A percentile compares a stretch with the other conserved stretches of the same genome.
These are phyloP conservation scores for Globisporangium alternatum DNA, from an alignment of 352 stramenopile genomes.

Conservation along the genomic window DNA sequence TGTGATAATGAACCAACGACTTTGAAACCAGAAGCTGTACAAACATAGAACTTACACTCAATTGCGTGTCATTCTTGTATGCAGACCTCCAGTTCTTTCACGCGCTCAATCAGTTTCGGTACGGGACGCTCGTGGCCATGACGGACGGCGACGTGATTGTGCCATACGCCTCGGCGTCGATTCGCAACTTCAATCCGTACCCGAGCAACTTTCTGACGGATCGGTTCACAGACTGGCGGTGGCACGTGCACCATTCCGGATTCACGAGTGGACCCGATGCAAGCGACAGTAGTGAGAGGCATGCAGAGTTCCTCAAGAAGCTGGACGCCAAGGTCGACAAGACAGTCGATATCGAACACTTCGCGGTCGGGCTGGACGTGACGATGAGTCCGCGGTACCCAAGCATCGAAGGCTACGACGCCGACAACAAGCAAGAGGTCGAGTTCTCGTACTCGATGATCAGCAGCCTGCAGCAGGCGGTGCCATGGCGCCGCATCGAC, in stretches of 20 bases:
- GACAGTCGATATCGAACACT: slow-evolving; percentile 25
- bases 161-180: slow-evolving; percentile 66
- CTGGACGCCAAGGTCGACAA: slow-evolving; percentile 49
- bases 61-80: background rate
- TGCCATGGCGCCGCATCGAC: slow-evolving; percentile 66
- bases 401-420: slow-evolving; percentile 61
- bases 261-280: slow-evolving; percentile 25
- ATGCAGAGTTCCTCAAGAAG: slow-evolving; percentile 27
- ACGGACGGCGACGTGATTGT: slow-evolving; percentile 75
- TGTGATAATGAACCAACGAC: background rate
- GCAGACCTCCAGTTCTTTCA: slow-evolving; percentile 47
- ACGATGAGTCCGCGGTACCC: slow-evolving; percentile 24
- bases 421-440: slow-evolving; percentile 78
- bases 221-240: slow-evolving; percentile 59
- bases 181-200: slow-evolving; percentile 72
- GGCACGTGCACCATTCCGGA: slow-evolving; percentile 67
- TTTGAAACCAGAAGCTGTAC: background rate
- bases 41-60: background rate
- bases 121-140: slow-evolving; percentile 72
- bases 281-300: background rate
- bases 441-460: slow-evolving; percentile 70
- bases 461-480: slow-evolving; percentile 37
- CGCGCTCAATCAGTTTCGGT: slow-evolving; percentile 50
- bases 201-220: slow-evolving; percentile 47
- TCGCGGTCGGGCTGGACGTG: slow-evolving; percentile 11